Evolutionary conservation across 2,329 filamentous ascomycete species (phyloP).

Genomic region (Dothideomycetes sp.): DNA sequence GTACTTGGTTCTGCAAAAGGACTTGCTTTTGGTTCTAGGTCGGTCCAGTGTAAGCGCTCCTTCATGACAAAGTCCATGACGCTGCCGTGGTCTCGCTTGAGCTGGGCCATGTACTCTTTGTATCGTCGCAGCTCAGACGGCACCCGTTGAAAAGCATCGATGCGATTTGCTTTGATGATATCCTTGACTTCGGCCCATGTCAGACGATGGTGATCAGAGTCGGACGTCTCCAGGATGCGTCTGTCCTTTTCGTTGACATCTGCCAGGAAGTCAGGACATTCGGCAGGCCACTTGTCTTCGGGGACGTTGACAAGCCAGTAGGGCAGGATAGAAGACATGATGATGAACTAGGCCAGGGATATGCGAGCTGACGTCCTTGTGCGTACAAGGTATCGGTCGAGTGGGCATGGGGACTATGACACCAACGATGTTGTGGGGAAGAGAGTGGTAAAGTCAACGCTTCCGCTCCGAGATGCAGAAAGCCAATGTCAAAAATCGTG

Average conservation of each 20-base stretch:
- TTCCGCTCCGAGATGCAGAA: too few species aligned
- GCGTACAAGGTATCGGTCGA: too few species aligned
- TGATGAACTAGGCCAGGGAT: too few species aligned
- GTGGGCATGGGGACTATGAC: too few species aligned
- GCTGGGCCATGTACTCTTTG: constrained; percentile 52
- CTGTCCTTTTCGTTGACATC: constrained; percentile 57
- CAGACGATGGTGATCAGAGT: constrained; percentile 51
- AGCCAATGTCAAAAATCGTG: too few species aligned
- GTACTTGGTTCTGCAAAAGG: constrained; percentile 34
- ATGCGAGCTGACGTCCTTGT: background rate
- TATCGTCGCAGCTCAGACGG: constrained; percentile 74
- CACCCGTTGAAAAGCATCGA: constrained; percentile 65
- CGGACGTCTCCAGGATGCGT: constrained; percentile 57
- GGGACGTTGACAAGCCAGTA: constrained; percentile 83
- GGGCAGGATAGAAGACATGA: too few species aligned
- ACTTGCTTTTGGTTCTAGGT: constrained; percentile 27
- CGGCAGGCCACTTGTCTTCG: constrained; percentile 43
- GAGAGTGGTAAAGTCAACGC: too few species aligned
- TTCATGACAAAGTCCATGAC: constrained; percentile 66
- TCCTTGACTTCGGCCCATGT: constrained; percentile 60
- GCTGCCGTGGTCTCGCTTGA: constrained; percentile 60
- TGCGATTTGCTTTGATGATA: constrained; percentile 54
- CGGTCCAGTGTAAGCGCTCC: constrained; percentile 59
- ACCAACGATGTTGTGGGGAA: too few species aligned
- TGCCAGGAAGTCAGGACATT: constrained; percentile 62